Conservation (phyloP, 441 rosid species). For the Jatropha multifida region DNA sequence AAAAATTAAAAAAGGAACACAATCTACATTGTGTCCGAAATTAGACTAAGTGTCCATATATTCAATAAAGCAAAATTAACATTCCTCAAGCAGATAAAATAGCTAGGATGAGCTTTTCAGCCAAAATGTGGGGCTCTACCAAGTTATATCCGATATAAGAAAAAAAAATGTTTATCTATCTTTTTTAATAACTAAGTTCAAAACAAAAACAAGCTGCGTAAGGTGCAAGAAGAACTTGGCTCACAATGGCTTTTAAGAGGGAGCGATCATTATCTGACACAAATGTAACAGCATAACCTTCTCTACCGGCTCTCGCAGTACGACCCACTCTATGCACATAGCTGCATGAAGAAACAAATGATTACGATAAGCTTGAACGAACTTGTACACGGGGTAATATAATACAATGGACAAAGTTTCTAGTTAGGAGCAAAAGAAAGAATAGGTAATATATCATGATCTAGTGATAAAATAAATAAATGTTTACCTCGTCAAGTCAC, state of each 20-base stretch:
- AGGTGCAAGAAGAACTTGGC: slow-evolving; percentile 29
- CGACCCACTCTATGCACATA: slow-evolving; percentile 97
- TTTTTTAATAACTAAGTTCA: neutral
- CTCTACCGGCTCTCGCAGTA: slow-evolving; percentile 97
- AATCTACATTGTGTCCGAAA: neutral
- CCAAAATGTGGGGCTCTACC: neutral
- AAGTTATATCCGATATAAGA: neutral
- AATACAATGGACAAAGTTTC: neutral
- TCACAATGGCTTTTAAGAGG: slow-evolving; percentile 91
- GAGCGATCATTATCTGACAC: slow-evolving; percentile 92
- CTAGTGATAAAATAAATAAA: slow-evolving; percentile 11
- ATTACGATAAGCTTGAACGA: slow-evolving; percentile 6
- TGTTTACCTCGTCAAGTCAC: slow-evolving; percentile 82
- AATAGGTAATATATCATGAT: neutral
- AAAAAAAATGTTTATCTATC: neutral
- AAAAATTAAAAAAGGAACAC: neutral
- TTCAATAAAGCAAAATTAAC: neutral
- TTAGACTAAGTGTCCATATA: neutral
- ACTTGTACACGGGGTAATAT: neutral
- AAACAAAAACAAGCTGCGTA: neutral
- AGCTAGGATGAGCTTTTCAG: neutral
- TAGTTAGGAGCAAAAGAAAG: neutral
- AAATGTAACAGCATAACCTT: slow-evolving; percentile 97
- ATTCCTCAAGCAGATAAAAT: neutral
- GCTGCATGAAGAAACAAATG: slow-evolving; percentile 44